Base-by-base conservation (phyloP, 257 asterid genomes). In the Cynanchum wilfordii region DNA sequence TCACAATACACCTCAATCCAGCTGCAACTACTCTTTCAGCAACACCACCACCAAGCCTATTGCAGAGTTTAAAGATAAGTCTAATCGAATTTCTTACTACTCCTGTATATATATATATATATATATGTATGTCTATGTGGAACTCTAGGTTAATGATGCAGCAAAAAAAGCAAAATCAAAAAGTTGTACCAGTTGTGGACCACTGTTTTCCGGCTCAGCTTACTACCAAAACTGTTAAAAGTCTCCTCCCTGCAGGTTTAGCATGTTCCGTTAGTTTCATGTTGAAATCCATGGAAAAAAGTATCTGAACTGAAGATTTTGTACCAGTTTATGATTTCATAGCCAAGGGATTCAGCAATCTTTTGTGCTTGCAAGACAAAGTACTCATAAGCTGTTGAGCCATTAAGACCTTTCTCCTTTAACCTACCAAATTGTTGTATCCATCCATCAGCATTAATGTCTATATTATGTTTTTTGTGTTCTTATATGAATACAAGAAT, bases 261-360 rank as follows among this genome's bases (percentile, higher is more conserved):
- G 44, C 52, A 65, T 49, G n/a, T 52, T 24, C n/a, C 6, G n/a
- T 76, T 40, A 68, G 69, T 56, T 44, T 25, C 20, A 16, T n/a
- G 19, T 36, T 19, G 20, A 4, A 60, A 44, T 45, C 12, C 33
- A 47, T 68, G 36, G 36, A 25, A 69, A 65, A n/a, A 75, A 56
- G 25, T 55, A 65, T 68, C 47, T 20, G 22, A 47, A 50, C 6
- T 22, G 27, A 27, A 45, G 47, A 75, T 8, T 70, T 69, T 30
- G 3, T 83, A 93, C 98, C 98, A 94, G 89, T 94, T 94, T 75
- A 94, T 89, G 81, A 91, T 87, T 76, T 94, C 97, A 30, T 89
- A 94, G 64, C 97, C 98, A 72, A 86, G 97, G 66, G 98, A 89
- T 15, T 89, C 62, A 47, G 98, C 98, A 44, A 94, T 87, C 82